These are phyloP conservation scores for Hydnomerulius pinastri DNA, from an alignment of 768 basidiomycete genomes.

Conservation along the genomic window DNA sequence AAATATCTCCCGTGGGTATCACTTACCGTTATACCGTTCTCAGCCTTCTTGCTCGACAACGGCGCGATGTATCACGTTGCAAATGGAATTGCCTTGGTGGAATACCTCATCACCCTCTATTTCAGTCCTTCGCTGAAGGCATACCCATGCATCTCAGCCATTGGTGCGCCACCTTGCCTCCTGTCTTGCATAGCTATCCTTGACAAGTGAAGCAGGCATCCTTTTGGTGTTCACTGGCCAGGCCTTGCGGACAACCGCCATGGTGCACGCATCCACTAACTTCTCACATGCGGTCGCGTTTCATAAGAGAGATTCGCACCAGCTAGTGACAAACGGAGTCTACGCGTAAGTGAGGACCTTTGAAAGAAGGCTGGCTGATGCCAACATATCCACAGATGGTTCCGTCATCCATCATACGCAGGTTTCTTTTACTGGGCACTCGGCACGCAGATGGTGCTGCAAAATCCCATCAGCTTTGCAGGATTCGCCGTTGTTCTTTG, in stretches of 20 bases:
- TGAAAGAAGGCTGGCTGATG: background rate
- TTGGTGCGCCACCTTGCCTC: conserved; percentile 47
- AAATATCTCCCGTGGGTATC: background rate
- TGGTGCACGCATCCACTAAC: conserved; percentile 92
- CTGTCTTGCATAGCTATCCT: background rate
- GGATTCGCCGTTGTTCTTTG: conserved; percentile 71
- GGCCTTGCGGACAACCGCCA: conserved; percentile 80
- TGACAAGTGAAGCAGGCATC: conserved; percentile 51
- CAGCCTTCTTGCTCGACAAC: conserved; percentile 94
- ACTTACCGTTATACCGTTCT: conserved; percentile 4
- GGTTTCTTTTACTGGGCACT: conserved; percentile 99
- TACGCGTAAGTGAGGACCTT: conserved; percentile 65
- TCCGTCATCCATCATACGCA: conserved; percentile 93
- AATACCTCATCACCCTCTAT: conserved; percentile 75
- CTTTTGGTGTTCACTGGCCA: conserved; percentile 70
- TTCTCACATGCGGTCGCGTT: conserved; percentile 90
- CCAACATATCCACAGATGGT: conserved; percentile 34
- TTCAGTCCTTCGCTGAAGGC: conserved; percentile 66
- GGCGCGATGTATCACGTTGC: conserved; percentile 84
- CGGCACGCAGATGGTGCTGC: conserved; percentile 89
- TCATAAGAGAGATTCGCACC: conserved; percentile 70
- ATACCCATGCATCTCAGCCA: conserved; percentile 52
- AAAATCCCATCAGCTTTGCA: conserved; percentile 77
- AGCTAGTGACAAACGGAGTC: conserved; percentile 84
- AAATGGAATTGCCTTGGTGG: conserved; percentile 72